Evolutionary conservation across 257 asterid species (phyloP).

Genomic region (Schizonepeta tenuifolia): DNA sequence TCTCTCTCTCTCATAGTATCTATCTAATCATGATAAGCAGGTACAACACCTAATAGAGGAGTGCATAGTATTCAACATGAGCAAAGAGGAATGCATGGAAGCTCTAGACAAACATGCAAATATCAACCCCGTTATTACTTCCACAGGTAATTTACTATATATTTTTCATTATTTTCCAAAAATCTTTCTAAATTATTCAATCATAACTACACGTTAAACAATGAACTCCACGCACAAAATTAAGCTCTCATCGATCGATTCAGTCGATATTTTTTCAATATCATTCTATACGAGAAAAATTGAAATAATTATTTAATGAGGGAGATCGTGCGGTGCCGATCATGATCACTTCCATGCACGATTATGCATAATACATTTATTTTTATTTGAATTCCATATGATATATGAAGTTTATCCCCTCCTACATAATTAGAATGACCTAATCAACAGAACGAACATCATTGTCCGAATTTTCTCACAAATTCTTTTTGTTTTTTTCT

Average conservation of each 20-base stretch:
- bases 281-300: neutral
- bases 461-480: too few relatives aligned
- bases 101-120: constrained; percentile 89
- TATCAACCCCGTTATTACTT: constrained; percentile 75
- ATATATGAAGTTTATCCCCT: too few relatives aligned
- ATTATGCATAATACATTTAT: neutral
- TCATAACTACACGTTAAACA: neutral
- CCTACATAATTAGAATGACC: neutral
- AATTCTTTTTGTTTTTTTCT: too few relatives aligned
- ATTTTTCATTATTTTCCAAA: neutral
- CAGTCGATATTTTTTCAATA: neutral
- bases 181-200: neutral
- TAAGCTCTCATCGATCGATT: neutral
- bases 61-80: constrained; percentile 81
- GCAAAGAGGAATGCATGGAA: constrained; percentile 89
- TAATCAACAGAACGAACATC: too few relatives aligned
- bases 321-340: neutral
- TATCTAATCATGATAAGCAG: constrained; percentile 19
- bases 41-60: constrained; percentile 74
- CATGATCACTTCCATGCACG: neutral
- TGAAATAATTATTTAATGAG: neutral
- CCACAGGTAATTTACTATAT: constrained; percentile 44
- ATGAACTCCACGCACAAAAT: neutral
- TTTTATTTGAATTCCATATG: too few relatives aligned
- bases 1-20: neutral